Base-by-base conservation (phyloP, 1,139 yeast genomes). In the Blastobotrys apis region DNA sequence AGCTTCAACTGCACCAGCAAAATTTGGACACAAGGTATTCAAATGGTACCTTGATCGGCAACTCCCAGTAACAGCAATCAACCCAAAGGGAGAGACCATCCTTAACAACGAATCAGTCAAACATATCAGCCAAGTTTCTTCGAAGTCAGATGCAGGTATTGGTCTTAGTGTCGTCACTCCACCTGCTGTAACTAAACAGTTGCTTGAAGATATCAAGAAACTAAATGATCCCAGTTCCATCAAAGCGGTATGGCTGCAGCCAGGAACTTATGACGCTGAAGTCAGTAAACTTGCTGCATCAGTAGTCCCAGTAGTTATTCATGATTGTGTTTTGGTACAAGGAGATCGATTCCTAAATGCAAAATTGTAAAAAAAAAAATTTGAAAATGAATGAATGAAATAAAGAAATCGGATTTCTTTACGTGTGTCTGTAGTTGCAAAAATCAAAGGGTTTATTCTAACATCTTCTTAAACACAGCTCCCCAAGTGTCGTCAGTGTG, bases 181-280 rank as follows among this genome's bases (percentile, higher is more conserved):
- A 2, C 94, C 94, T 0, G 59, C 60, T 0, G 73, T 81, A 10
- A 77, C 87, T 2, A 63, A 65, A 15, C 56, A 64, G 6, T 71
- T 80, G 1, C 63, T 84, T 39, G 61, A 69, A 37, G 73, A 72
- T 37, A 67, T 74, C 17, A 67, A 38, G 38, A 58, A 5, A 53
- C 68, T 45, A 59, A 62, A 68, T 17, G 55, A 52, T 8, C 43
- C 45, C 16, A 36, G 40, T 16, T 40, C 47, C 8, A 66, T 85
- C 23, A 75, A 74, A 53, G 80, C 82, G 0, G 66, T 84, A 23
- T 85, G 95, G 95, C 79, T 84, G 51, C 95, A 85, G 59, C 94
- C 94, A 0, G 94, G 94, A 0, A 74, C 86, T 29, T 83, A 75
- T 52, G 80, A 82, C 54, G 61, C 63, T 6, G 71, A 67, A n/a